Base-by-base conservation (phyloP, 331 rosid species). In the Malus hybrid region DNA sequence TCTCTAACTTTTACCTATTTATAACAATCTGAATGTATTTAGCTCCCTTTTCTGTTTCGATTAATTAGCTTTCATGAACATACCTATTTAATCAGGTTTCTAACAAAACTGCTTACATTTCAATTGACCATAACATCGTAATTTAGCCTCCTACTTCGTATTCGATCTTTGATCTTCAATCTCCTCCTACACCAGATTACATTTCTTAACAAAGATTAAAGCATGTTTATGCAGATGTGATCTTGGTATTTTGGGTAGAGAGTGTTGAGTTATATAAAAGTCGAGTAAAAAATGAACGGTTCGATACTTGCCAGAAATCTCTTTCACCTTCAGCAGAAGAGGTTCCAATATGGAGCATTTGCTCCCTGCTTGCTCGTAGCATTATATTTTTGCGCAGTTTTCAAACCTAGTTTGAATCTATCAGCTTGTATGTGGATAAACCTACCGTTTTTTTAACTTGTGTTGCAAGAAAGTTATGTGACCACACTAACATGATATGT, bases 381-480 rank as follows among this genome's bases (percentile, higher is more conserved):
- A 72, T 24, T 57, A 24, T n/a, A 62, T 70, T 79, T 91, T 65
- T 91, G 91, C 85, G 84, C 85, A 7, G 83, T 91, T 75, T 75
- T 93, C 70, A 91, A 77, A 80, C 94, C 98, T 78, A 79, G 84
- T 75, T 77, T 87, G 83, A 84, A 85, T 77, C 75, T 86, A 39
- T 88, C 85, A 73, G 78, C 24, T 78, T 81, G 98, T 91, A 84
- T 85, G 97, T 86, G 15, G 73, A 62, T 62, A 6, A 62, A 62
- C 34, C 39, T 6, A 28, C n/a, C 0, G 14, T 3, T 28, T 58
- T 14, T 62, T 1, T 7, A 62, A 18, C 39, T 62, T 62, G n/a
- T 62, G 7, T 19, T 62, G 66, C 30, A 62, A 4, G 30, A 6
- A 28, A 62, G 19, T 62, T 62, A 11, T 3, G 26, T 2, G 30